Evolutionary conservation across 139 green algal species (phyloP).

Genomic region (Auxenochlorella pyrenoidosa): DNA sequence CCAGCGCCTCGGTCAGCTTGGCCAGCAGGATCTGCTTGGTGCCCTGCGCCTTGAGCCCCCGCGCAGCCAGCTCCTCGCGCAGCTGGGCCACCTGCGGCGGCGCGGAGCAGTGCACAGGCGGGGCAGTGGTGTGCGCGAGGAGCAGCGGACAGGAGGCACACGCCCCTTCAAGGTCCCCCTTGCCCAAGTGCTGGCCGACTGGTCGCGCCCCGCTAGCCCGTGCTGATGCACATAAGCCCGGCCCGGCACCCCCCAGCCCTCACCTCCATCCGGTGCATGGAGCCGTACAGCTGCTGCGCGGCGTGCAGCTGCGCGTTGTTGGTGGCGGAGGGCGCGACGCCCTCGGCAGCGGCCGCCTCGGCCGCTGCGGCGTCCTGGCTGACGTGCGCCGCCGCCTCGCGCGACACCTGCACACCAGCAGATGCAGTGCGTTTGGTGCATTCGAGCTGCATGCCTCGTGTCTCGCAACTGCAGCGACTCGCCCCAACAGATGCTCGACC

Average conservation of each 20-base stretch:
- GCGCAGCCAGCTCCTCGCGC: slow-evolving; percentile 8
- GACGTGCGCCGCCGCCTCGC: neutral
- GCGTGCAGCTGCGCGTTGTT: slow-evolving; percentile 33
- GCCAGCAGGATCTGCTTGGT: slow-evolving; percentile 41
- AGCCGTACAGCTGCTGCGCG: slow-evolving; percentile 9
- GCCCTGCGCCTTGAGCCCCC: slow-evolving; percentile 33
- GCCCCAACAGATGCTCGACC: too few species aligned
- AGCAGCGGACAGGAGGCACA: too few species aligned
- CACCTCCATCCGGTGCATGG: slow-evolving; percentile 22
- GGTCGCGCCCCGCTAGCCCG: too few species aligned
- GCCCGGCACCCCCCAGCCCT: neutral
- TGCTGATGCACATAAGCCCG: neutral
- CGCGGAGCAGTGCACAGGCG: neutral
- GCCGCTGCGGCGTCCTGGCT: neutral
- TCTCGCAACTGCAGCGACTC: too few species aligned
- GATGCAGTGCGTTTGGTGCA: too few species aligned
- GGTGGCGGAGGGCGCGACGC: slow-evolving; percentile 8
- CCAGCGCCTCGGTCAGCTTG: slow-evolving; percentile 32
- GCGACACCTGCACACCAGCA: neutral
- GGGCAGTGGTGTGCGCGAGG: too few species aligned
- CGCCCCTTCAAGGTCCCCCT: too few species aligned
- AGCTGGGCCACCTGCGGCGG: slow-evolving; percentile 21
- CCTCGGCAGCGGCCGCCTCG: neutral
- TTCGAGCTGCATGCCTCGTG: too few species aligned
- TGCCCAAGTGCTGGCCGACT: too few species aligned